These are phyloP conservation scores for Asterella californica DNA, from an alignment of 225 moss, liverwort and hornwort species.

Conservation along the genomic window DNA sequence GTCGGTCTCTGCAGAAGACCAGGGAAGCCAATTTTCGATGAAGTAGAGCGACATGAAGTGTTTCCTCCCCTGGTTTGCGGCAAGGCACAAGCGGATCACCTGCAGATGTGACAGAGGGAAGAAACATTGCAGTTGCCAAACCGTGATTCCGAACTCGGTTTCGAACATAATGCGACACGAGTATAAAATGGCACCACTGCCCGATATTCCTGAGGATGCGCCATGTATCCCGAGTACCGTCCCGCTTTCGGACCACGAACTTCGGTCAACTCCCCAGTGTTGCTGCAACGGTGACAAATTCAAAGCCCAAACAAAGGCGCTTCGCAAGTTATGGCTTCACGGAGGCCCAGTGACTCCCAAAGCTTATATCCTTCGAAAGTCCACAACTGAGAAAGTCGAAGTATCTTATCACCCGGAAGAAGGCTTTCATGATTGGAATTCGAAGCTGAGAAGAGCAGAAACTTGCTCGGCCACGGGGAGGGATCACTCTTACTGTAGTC, in stretches of 20 bases:
- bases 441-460: not conserved
- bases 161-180: not conserved
- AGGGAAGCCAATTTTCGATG: too few relatives aligned
- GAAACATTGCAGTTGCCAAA: not conserved
- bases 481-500: not conserved
- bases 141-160: not conserved
- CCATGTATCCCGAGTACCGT: not conserved
- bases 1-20: too few relatives aligned
- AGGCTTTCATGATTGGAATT: not conserved
- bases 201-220: not conserved
- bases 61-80: not conserved
- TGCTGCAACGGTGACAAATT: not conserved
- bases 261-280: not conserved
- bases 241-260: not conserved
- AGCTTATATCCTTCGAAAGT: not conserved
- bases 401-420: not conserved
- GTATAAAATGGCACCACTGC: not conserved
- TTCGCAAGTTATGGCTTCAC: not conserved
- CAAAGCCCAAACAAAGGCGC: not conserved
- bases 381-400: not conserved
- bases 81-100: not conserved
- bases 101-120: not conserved
- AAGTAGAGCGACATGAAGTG: not conserved
- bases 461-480: not conserved
- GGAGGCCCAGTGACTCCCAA: not conserved